These are phyloP conservation scores for Nemania diffusa DNA, from an alignment of 2,329 filamentous ascomycete species.

Conservation along the genomic window DNA sequence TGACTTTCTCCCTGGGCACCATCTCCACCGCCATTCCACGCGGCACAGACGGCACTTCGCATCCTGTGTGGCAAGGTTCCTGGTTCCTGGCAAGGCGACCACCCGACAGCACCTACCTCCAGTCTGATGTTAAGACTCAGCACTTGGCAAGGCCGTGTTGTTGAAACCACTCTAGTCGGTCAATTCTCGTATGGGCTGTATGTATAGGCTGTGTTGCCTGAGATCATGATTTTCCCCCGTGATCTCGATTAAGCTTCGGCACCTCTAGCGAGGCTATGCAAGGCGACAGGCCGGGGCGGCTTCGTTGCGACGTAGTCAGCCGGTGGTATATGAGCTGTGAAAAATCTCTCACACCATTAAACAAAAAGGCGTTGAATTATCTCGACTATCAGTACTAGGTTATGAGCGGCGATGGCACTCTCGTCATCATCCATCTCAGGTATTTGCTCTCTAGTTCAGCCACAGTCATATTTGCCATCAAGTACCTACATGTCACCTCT, in stretches of 20 bases:
- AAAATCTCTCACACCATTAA: slow-evolving; percentile 14
- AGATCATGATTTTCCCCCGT: slow-evolving; percentile 30
- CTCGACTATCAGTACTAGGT: background rate
- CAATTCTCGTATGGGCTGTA: background rate
- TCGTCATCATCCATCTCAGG: background rate
- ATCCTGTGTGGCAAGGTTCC: slow-evolving; percentile 41
- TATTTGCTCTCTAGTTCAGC: background rate
- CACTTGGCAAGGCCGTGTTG: slow-evolving; percentile 14
- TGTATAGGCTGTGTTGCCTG: slow-evolving; percentile 30
- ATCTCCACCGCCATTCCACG: slow-evolving; percentile 43
- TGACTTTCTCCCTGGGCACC: slow-evolving; percentile 24
- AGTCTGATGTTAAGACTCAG: slow-evolving; percentile 23
- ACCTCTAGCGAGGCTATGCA: slow-evolving; percentile 11
- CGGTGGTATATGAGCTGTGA: slow-evolving; percentile 17
- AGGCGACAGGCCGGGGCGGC: slow-evolving; percentile 14
- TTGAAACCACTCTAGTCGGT: slow-evolving; percentile 7
- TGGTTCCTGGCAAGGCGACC: slow-evolving; percentile 39
- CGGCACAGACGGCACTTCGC: slow-evolving; percentile 44
- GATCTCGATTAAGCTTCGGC: slow-evolving; percentile 21
- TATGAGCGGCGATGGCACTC: background rate
- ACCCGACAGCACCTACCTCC: slow-evolving; percentile 37
- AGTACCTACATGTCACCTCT: background rate
- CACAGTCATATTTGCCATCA: background rate
- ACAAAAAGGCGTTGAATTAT: slow-evolving; percentile 2
- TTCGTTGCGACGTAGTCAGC: slow-evolving; percentile 19